Base-by-base conservation (phyloP, 441 rosid genomes). In the Macaranga tanarius region DNA sequence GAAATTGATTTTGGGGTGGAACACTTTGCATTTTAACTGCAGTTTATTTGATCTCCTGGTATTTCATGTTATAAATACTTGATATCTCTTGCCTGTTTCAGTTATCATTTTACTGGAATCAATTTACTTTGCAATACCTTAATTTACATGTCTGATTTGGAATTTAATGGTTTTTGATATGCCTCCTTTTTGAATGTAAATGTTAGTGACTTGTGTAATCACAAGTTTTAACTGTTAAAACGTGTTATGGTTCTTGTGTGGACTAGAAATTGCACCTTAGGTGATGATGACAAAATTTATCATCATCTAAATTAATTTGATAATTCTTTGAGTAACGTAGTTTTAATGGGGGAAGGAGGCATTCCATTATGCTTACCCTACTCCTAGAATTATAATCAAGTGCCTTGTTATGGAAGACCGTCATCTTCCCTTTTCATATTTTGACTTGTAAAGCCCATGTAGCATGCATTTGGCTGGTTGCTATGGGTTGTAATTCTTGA, bases 61-160 rank as follows among this genome's bases (percentile, higher is more conserved):
- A 22, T 44, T 59, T 65, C 11, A 58, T 25, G 28, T 13, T 71
- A 26, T 62, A 26, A 65, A 65, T 26, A 26, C 34, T 65, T 69
- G 65, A 15, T 8, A 44, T 1, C 7, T 58, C 25, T 50, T 51
- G 25, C 62, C 20, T 34, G 40, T 48, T 60, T 52, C 10, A 23
- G 7, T 52, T 40, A 25, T 23, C 45, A 51, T 48, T 75, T 61
- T 52, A 68, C 12, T 28, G 16, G 42, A 66, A 42, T 52, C 23
- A 28, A 34, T 40, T 55, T 55, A 40, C 22, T 55, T 57, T 25
- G 40, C 25, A 16, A 52, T 52, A 42, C 34, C 8, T 61, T 44
- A 74, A 2, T 55, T 9, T 26, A 2, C 12, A 65, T 51, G 8
- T 42, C 47, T 47, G 16, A 44, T 28, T 25, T 20, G 25, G 34